phyloP scores from a whole-genome alignment of 768 basidiomycete genomes.

The Harrya chromipes region DNA sequence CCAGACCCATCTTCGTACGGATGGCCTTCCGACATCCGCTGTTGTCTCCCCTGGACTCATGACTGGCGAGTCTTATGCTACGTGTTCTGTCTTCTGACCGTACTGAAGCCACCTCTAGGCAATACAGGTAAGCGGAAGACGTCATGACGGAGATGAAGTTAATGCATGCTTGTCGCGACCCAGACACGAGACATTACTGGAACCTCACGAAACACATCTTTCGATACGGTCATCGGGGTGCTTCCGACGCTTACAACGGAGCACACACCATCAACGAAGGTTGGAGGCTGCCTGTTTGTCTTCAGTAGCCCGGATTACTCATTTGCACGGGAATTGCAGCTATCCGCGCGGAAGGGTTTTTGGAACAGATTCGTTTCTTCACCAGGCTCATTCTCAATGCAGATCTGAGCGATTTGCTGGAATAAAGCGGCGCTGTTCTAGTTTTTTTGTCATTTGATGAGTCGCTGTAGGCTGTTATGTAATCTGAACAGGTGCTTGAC shows the following conservation, averaged over 20 bases:
- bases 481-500: too few relatives aligned
- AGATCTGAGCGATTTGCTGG: conserved; percentile 26
- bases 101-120: conserved; percentile 13
- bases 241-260: conserved; percentile 35
- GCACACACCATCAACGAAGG: conserved; percentile 30
- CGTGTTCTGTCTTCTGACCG: neutral
- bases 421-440: neutral
- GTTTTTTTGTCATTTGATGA: too few relatives aligned
- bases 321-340: conserved; percentile 15
- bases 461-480: too few relatives aligned
- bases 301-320: conserved; percentile 4
- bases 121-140: conserved; percentile 22
- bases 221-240: conserved; percentile 40
- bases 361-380: conserved; percentile 32
- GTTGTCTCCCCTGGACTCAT: conserved; percentile 38
- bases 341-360: conserved; percentile 27
- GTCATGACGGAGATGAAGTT: conserved; percentile 18
- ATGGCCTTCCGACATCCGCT: conserved; percentile 18
- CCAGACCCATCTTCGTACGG: conserved; percentile 29
- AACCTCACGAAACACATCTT: conserved; percentile 45
- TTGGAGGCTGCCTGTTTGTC: neutral
- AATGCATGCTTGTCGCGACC: conserved; percentile 5
- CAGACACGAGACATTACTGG: conserved; percentile 48
- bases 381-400: conserved; percentile 33
- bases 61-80: conserved; percentile 10